Evolutionary conservation across 1,139 yeast genomes (phyloP), one percentile per base, ranked within the genome.

Genomic region (Lodderomyces oxycetoniae): DNA sequence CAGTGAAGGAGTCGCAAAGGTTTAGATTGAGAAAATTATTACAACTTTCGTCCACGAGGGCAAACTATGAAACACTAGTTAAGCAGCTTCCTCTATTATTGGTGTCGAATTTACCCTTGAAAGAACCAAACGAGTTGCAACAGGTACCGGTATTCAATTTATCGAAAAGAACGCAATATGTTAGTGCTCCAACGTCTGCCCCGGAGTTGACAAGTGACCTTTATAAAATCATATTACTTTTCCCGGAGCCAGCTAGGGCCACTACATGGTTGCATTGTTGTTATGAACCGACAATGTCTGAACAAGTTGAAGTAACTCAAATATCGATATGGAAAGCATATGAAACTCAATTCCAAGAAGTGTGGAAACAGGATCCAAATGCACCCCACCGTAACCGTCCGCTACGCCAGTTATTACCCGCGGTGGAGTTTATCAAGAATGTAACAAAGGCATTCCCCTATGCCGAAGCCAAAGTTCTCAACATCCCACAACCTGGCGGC

Each of bases 311-410:
- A 54, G 96, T 89, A 7, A 89, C 97, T 0, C 99, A 91, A 59
- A 88, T 91, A 21, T 84, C 95, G 10, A 71, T 91, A 33, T 91
- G 99, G 99, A 87, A 89, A 55, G 80, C 95, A 0, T 91, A 91
- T 58, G 98, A 91, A 54, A 67, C 79, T 17, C 94, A 84, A 53
- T 91, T 91, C 50, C 69, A 69, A 38, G 63, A 63, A 35, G 59
- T 61, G 34, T 60, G 71, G 66, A 37, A 43, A 28, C 9, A 13
- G 30, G 28, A 31, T 31, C 9, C 9, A 8, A 15, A 8, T 26
- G 24, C 16, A 13, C 16, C 19, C 4, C 20, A 25, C 16, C 24
- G 25, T 4, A 29, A 25, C 20, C 25, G 33, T 15, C 13, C 25
- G 11, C 73, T 63, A 41, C 77, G 77, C 44, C 76, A 79, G 40